Conservation (phyloP, 1,284 basidiomycete species). For the Trametes pubescens region DNA sequence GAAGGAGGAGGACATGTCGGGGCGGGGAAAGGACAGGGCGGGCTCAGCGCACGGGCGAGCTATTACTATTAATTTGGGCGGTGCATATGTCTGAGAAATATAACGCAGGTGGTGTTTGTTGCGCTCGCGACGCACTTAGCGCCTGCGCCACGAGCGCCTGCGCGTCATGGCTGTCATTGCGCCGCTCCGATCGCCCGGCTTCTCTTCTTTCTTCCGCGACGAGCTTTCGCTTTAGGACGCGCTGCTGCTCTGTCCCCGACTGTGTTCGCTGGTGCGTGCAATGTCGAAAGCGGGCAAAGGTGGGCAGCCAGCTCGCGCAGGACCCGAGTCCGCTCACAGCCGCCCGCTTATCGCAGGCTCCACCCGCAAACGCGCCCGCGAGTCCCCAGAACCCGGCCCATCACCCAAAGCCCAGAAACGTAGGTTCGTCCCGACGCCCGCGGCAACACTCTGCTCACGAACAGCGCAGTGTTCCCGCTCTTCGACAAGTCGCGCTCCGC, state of each 20-base stretch:
- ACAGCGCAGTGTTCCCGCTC: constrained; percentile 35
- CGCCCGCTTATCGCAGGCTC: constrained; percentile 15
- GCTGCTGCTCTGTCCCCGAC: background rate
- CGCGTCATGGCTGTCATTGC: background rate
- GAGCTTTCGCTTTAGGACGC: background rate
- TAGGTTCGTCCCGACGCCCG: constrained; percentile 4
- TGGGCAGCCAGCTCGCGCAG: background rate
- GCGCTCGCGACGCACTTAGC: background rate
- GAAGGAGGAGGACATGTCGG: constrained; percentile 27
- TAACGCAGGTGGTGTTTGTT: background rate
- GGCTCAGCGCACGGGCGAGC: constrained; percentile 2
- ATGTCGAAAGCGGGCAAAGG: constrained; percentile 6
- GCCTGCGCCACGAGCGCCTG: no score
- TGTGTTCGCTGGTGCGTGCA: constrained; percentile 1
- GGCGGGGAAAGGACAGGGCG: background rate
- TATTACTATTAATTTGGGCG: no score
- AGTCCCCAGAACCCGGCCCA: constrained; percentile 14
- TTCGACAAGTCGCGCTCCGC: constrained; percentile 33
- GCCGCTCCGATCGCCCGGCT: constrained; percentile 1
- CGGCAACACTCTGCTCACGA: background rate
- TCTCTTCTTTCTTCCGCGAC: background rate
- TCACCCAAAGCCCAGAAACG: constrained; percentile 32
- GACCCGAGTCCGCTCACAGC: background rate
- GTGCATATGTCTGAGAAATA: no score
- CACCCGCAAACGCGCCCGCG: constrained; percentile 34